Base-by-base conservation (phyloP, 2,329 filamentous ascomycete genomes). In the Paecilomyces sp. region DNA sequence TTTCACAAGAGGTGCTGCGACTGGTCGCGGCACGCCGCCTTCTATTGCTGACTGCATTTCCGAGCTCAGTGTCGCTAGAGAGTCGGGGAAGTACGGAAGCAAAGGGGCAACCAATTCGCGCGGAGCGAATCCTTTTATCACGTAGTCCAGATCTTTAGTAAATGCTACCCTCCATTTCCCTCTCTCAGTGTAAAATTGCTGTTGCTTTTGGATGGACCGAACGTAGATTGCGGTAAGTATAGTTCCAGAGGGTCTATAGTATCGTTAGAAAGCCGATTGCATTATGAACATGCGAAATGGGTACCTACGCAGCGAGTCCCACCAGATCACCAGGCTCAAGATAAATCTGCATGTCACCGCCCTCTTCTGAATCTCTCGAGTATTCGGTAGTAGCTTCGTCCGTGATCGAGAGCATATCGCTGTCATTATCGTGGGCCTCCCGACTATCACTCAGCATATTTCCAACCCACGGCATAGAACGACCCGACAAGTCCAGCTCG, bases 1-100 rank as follows among this genome's bases (percentile, higher is more conserved):
- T 22, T 63, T 58, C 36, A 79, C 58, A 3, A 79, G 66, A 56
- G 65, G 65, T 12, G 71, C 73, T 13, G 74, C 75, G 9, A 72
- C 63, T 7, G 69, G 67, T 36, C 76, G 67, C 4, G 77, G 77
- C 3, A 79, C 68, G 33, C 76, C 75, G 31, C 77, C 77, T 61
- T 78, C 75, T 12, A 71, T 70, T 3, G 66, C 60, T n/a, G 68
- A 61, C 58, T 77, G 75, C 36, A 76, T 66, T 25, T 72, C 65
- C 4, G 60, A 51, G 13, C 66, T 66, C 36, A 69, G 58, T 55
- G 67, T 58, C 5, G 74, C 67, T 13, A 66, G 58, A 0, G 57
- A 50, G 33, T 70, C 66, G 0, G 85, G 85, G 3, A 87, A 72
- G 66, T 82, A 80, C 3, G 80, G 77, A 9, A 81, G 60, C 3